These are phyloP conservation scores for Bretziella fagacearum DNA, from an alignment of 2,329 filamentous ascomycete genomes.

Conservation along the genomic window DNA sequence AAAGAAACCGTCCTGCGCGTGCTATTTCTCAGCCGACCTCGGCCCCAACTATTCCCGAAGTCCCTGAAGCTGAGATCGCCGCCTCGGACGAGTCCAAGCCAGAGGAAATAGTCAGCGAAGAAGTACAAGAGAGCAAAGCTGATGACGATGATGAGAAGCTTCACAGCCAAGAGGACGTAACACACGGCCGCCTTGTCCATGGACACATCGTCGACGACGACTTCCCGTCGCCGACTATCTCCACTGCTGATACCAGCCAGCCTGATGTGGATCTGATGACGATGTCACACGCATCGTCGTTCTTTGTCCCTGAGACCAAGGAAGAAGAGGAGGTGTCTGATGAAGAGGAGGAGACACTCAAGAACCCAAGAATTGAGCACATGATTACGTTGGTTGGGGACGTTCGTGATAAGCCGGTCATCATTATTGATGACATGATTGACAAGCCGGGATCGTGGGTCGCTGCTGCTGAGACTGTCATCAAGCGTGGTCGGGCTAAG, in stretches of 20 bases:
- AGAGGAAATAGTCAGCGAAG: too few species aligned
- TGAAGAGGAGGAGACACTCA: conserved; percentile 81
- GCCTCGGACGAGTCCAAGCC: neutral
- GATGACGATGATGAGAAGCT: conserved; percentile 48
- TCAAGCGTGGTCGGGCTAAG: conserved; percentile 79
- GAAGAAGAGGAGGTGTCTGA: conserved; percentile 73
- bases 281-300: conserved; percentile 62
- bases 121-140: conserved; percentile 21
- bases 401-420: conserved; percentile 70
- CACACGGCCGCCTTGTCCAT: conserved; percentile 76
- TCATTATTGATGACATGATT: conserved; percentile 98
- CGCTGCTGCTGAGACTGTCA: conserved; percentile 86
- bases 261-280: conserved; percentile 67
- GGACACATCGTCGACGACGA: conserved; percentile 93
- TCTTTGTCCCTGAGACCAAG: conserved; percentile 51
- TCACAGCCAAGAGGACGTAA: conserved; percentile 71
- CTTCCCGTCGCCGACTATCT: conserved; percentile 61
- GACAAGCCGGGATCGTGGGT: conserved; percentile 97
- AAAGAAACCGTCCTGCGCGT: conserved; percentile 4
- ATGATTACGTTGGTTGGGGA: conserved; percentile 97
- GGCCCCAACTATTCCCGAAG: conserved; percentile 9
- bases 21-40: conserved; percentile 4
- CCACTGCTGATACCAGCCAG: conserved; percentile 47
- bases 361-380: conserved; percentile 67
- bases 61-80: conserved; percentile 9